These are phyloP conservation scores for Spiraea crenata DNA, from an alignment of 331 rosid species.

Conservation along the genomic window DNA sequence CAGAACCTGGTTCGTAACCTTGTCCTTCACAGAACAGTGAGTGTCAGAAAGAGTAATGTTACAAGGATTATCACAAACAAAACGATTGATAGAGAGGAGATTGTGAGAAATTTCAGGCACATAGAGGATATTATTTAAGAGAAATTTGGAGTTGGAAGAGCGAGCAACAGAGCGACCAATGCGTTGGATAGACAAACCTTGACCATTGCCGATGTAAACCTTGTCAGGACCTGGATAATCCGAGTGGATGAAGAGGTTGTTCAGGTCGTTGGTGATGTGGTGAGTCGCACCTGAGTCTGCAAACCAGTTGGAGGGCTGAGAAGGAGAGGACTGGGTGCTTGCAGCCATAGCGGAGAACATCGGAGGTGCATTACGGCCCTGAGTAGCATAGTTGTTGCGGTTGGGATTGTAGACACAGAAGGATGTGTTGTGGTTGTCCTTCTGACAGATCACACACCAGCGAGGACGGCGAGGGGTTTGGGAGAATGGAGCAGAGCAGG, in stretches of 20 bases:
- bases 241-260: background rate
- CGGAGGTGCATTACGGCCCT: background rate
- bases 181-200: background rate
- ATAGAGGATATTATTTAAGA: background rate
- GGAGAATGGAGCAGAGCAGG: background rate
- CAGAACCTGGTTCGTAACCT: background rate
- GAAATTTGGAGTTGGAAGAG: background rate
- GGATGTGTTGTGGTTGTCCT: background rate
- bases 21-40: background rate
- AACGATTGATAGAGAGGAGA: background rate
- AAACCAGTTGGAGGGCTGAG: background rate
- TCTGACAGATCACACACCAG: background rate
- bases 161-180: background rate
- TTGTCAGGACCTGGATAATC: background rate
- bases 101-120: background rate
- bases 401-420: background rate
- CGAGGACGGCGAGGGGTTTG: background rate
- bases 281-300: background rate
- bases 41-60: background rate
- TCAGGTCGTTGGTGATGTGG: background rate
- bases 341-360: background rate
- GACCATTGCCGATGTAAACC: background rate
- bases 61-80: background rate
- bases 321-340: background rate
- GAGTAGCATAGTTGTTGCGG: background rate